Conservation (phyloP, 495 filamentous ascomycete genomes). For the Aspergillus campestris region DNA sequence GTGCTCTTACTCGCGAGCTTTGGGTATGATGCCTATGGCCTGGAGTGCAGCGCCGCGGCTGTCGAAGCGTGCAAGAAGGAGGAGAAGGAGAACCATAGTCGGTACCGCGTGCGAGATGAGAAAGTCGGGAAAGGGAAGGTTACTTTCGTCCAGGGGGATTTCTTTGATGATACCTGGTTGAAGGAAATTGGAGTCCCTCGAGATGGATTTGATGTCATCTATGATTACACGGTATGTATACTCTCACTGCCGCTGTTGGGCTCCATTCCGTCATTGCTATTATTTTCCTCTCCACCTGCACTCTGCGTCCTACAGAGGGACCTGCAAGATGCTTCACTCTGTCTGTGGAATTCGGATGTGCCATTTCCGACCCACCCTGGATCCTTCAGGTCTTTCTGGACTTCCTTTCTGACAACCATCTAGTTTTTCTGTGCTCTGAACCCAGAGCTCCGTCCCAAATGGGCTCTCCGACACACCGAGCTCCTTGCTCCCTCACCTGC, state of each 20-base stretch:
- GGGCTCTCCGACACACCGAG: conserved; percentile 57
- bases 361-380: conserved; percentile 5
- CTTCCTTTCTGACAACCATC: conserved; percentile 9
- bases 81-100: conserved; percentile 22
- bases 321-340: conserved; percentile 7
- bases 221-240: conserved; percentile 69
- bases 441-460: conserved; percentile 53
- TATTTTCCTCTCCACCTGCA: conserved; percentile 3
- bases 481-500: conserved; percentile 48
- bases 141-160: conserved; percentile 59
- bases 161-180: conserved; percentile 60
- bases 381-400: conserved; percentile 2
- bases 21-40: conserved; percentile 65
- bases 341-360: conserved; percentile 4
- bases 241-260: too few species aligned
- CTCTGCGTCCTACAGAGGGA: conserved; percentile 5
- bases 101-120: conserved; percentile 41
- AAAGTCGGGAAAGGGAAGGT: conserved; percentile 43
- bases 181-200: conserved; percentile 31
- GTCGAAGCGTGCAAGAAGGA: conserved; percentile 46
- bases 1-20: conserved; percentile 59
- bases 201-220: conserved; percentile 66
- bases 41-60: conserved; percentile 56
- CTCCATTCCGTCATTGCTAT: conserved; percentile 2
- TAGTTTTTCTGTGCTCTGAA: conserved; percentile 78